Base-by-base conservation (phyloP, 352 stramenopile species). In the Pythium phragmitis region DNA sequence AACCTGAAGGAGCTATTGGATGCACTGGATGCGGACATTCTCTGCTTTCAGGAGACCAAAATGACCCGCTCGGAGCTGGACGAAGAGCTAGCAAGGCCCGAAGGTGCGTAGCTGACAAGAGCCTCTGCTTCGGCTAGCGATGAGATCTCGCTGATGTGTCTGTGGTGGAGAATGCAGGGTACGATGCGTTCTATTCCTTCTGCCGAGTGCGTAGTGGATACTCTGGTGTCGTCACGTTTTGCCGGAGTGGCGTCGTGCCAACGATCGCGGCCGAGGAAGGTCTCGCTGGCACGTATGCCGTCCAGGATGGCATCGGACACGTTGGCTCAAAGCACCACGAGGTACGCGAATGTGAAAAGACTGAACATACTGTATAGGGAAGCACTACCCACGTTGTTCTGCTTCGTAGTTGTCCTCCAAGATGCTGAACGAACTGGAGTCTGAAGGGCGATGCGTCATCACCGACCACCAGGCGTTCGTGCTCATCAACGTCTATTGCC, bases 401-500 rank as follows among this genome's bases (percentile, higher is more conserved):
- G 14, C n/a, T 6, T 28, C 12, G 16, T 48, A 92, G 82, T 65
- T 90, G n/a, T 61, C 77, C 3, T 49, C 76, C 0, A 83, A 82
- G 66, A 19, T 83, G 14, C 60, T 91, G 67, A 81, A 63, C 11
- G 73, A 90, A 19, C 62, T 94, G 45, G 85, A 94, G 45, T 73
- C 76, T 19, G 90, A 97, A 71, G 90, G 90, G 4, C 80, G 90
- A 2, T 88, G 88, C 57, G 68, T 97, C 19, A 87, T 96, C 55
- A 97, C 89, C 6, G 87, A 96, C 60, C 89, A 97, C 63, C 62
- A 79, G 49, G 68, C 84, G n/a, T 97, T 96, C 68, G 80, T 97
- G 36, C 72, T 97, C 16, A 51, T 97, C 39, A 97, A 97, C 67
- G 81, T 91, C 19, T 97, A 97, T 67, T 96, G 87, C 34, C 89